Evolutionary conservation across 2,329 filamentous ascomycete genomes (phyloP).

Genomic region (Clathrospora elynae): DNA sequence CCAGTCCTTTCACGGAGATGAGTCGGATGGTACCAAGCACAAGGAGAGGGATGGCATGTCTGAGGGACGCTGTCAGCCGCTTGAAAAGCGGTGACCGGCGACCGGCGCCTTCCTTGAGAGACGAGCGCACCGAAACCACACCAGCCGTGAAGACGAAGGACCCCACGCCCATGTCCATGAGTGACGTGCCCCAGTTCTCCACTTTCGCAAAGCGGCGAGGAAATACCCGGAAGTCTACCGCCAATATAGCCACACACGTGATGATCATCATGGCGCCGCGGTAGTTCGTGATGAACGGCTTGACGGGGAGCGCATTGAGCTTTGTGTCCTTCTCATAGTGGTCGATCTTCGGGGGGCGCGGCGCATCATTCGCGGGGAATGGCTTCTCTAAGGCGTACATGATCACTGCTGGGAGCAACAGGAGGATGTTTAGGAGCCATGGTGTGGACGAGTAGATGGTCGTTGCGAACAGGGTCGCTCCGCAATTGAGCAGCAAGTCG

Average conservation of each 20-base stretch:
- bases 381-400: constrained; percentile 57
- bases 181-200: constrained; percentile 98
- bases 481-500: constrained; percentile 88
- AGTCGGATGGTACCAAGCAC: constrained; percentile 79
- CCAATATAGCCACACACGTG: constrained; percentile 91
- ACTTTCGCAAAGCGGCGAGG: constrained; percentile 95
- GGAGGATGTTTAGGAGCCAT: constrained; percentile 72
- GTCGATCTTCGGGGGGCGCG: constrained; percentile 30
- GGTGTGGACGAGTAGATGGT: constrained; percentile 82
- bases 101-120: constrained; percentile 70
- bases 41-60: constrained; percentile 83
- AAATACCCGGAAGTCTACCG: constrained; percentile 92
- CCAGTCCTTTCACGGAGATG: constrained; percentile 87
- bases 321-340: constrained; percentile 21
- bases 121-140: constrained; percentile 81
- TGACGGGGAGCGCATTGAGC: constrained; percentile 69
- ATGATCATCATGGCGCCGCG: constrained; percentile 88
- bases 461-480: constrained; percentile 78
- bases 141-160: constrained; percentile 97
- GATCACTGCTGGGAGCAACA: constrained; percentile 72
- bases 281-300: constrained; percentile 92
- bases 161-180: constrained; percentile 97
- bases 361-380: constrained; percentile 15
- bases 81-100: constrained; percentile 56
- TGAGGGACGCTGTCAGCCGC: constrained; percentile 69